Evolutionary conservation across 2,329 filamentous ascomycete genomes (phyloP), one percentile per base, ranked within the genome.

Genomic region (Colletotrichum limetticola): DNA sequence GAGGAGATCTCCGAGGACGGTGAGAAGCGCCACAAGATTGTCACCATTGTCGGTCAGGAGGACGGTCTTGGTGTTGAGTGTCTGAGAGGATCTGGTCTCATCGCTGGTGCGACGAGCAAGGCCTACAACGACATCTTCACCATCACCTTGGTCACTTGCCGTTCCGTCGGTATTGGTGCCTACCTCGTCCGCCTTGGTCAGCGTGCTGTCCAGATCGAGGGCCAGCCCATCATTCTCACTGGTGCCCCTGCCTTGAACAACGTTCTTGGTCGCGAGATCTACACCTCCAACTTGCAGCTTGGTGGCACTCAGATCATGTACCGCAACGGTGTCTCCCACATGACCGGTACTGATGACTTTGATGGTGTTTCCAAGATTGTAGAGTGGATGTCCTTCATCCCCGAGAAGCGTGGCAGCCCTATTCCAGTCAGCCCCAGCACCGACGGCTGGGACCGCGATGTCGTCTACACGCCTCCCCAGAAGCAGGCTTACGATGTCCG

Each of bases 221-320:
- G 97, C 72, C 97, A 99, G 86, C 97, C 97, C 52, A 99, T 99
- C 83, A 99, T 99, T 80, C 91, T 99, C 75, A 99, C 97, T 79
- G 97, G 97, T 90, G 97, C 97, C 61, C 94, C 95, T 76, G 97
- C 97, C 72, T 93, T 99, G 83, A 99, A 99, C 91, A 99, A 98
- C 87, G 89, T 99, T 79, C 91, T 99, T 74, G 97, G 97, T 80
- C 95, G 97, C 78, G 97, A 99, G 85, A 96, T 99, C 35, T 99
- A 99, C 87, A 98, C 97, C 28, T 98, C 97, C 74, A 99, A 99
- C 90, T 86, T 99, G 81, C 97, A 99, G 88, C 94, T 99, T 76
- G 97, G 97, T 91, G 97, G 97, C 78, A 99, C 97, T n/a, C 97
- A 99, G 86, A 99, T 99, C 90, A 99, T 99, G 97, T 98, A 99